Evolutionary conservation across 1,139 yeast species (phyloP), one percentile per base, ranked within the genome.

Genomic region (Debaryomyces fabryi): DNA sequence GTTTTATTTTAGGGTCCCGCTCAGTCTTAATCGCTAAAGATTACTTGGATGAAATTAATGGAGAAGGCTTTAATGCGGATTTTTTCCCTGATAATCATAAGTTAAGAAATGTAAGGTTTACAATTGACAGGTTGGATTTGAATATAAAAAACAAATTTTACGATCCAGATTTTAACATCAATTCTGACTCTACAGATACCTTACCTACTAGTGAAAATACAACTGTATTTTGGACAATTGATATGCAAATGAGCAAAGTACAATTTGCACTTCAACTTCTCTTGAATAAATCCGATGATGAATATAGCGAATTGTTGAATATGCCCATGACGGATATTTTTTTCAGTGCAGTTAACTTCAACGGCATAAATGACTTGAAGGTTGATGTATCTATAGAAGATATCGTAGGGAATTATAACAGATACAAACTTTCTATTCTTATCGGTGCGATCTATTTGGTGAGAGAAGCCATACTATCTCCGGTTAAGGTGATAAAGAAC

Each of bases 391-490:
- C 61, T 13, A 51, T 71, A 15, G 68, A 69, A 12, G 63, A 65
- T 13, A 38, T 78, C 1, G 69, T 64, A 30, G 58, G 71, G 1
- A 57, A 66, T n/a, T 68, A 78, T 43, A 83, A 85, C 41, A 64
- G 78, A 10, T 76, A 74, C 54, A 77, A 80, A 27, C 65, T 79
- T 23, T 84, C 83, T 58, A 70, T 79, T 1, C 53, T 82, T 0
- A 61, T 83, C 13, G 87, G 91, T 1, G 68, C 83, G 7, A 54
- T 81, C 3, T 81, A 81, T 56, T 62, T 85, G 12, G 54, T 85
- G 15, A 71, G 74, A 46, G 81, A 81, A 52, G 72, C 78, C 4
- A 50, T 82, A 2, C 45, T 76, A 6, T 65, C 65, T 49, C 84
- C 78, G 41, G 54, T 65, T 15, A 64, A 55, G 47, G 48, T 52